Evolutionary conservation across 495 filamentous ascomycete species (phyloP).

Genomic region (Eremomyces bilateralis): DNA sequence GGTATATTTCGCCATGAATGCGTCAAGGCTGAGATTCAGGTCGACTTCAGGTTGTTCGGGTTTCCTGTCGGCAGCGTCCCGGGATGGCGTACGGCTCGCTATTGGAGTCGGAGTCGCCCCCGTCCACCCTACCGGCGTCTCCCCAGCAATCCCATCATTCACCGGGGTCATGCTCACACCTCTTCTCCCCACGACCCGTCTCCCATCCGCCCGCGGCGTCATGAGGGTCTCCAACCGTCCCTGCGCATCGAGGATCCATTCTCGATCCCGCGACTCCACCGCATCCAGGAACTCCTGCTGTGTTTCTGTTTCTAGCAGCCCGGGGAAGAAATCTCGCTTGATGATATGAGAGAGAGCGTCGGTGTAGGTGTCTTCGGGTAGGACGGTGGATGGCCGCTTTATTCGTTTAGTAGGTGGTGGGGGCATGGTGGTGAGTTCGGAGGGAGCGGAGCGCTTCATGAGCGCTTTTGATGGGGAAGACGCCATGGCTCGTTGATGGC

Average conservation of each 20-base stretch:
- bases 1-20: slow-evolving; percentile 83
- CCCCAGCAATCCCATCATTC: slow-evolving; percentile 8
- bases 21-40: slow-evolving; percentile 55
- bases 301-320: slow-evolving; percentile 59
- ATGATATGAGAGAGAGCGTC: slow-evolving; percentile 84
- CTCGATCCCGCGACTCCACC: slow-evolving; percentile 56
- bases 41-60: slow-evolving; percentile 36
- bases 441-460: slow-evolving; percentile 40
- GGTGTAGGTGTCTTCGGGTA: slow-evolving; percentile 90
- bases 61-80: background rate
- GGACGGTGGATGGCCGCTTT: slow-evolving; percentile 70
- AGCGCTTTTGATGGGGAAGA: slow-evolving; percentile 26
- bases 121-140: slow-evolving; percentile 32
- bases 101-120: slow-evolving; percentile 37
- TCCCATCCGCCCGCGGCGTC: slow-evolving; percentile 44
- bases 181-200: slow-evolving; percentile 16
- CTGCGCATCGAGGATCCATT: slow-evolving; percentile 70
- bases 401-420: slow-evolving; percentile 78
- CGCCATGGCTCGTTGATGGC: no score
- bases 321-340: slow-evolving; percentile 90
- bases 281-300: slow-evolving; percentile 88
- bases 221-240: slow-evolving; percentile 55
- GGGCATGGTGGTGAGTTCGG: slow-evolving; percentile 72
- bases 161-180: slow-evolving; percentile 10
- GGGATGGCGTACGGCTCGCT: slow-evolving; percentile 2